Evolutionary conservation across 257 asterid genomes (phyloP), one percentile per base, ranked within the genome.

Genomic region (Scutellaria galericulata): DNA sequence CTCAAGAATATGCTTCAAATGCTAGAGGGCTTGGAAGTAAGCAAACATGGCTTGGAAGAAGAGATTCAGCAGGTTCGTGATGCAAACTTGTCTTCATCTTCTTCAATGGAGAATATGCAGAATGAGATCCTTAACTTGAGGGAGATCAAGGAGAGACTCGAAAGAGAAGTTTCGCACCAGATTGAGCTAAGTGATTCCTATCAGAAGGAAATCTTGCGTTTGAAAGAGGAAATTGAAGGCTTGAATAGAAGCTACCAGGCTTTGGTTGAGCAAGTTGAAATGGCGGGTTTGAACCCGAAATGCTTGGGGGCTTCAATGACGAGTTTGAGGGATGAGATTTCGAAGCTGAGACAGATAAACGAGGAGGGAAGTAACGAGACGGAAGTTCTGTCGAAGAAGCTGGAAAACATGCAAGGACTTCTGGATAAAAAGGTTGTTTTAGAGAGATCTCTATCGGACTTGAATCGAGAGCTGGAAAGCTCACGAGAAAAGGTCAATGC

Each of bases 71-170:
- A 69, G 70, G 83, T 82, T 44, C 84, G 75, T 59, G 91, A 72
- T 70, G 78, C 79, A 39, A 86, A 87, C 56, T 58, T 70, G 66
- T 85, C 88, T 45, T 86, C 96, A 5, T 74, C 85, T 70, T 77
- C 74, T 70, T 78, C 83, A 4, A 77, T 86, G 70, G 89, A 86
- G 79, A 83, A 78, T 76, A 78, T 85, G 80, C 86, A 87, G 72
- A 84, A 74, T 35, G 98, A 92, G 67, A 78, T 95, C 31, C 68
- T 74, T 62, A 77, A 78, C 78, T 73, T 95, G 83, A 90, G 90
- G 85, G 86, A 78, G 83, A 85, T 92, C 69, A 92, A 88, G 86
- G 90, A 66, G 71, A 95, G 84, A 56, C 96, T 95, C 37, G 96
- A 95, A 79, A 82, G 74, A 35, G 96, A 88, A 82, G 95, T 89